Evolutionary conservation across 1,284 basidiomycete genomes (phyloP).

Genomic region (Tremellales sp.): DNA sequence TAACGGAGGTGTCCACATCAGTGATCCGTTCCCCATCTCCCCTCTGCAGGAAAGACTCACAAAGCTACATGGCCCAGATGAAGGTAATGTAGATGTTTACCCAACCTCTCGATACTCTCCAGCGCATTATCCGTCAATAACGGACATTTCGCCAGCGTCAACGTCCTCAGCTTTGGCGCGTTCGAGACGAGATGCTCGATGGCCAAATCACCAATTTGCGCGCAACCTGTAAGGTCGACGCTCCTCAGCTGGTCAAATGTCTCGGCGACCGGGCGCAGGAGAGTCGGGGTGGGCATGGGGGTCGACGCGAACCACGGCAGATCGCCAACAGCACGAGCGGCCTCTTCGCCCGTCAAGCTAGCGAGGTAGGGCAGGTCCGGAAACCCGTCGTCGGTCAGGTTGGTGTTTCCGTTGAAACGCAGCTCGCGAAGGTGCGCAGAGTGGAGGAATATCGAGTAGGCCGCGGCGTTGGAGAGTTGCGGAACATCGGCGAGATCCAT

Average conservation of each 20-base stretch:
- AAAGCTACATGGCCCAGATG: constrained; percentile 85
- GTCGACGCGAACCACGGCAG: constrained; percentile 15
- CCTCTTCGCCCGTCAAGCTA: constrained; percentile 14
- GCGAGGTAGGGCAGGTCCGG: constrained; percentile 59
- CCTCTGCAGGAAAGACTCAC: constrained; percentile 37
- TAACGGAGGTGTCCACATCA: constrained; percentile 38
- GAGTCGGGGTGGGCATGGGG: constrained; percentile 2
- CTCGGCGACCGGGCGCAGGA: constrained; percentile 22
- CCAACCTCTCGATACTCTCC: constrained; percentile 79
- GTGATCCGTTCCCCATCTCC: neutral
- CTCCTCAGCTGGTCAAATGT: constrained; percentile 76
- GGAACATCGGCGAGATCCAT: constrained; percentile 86
- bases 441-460: constrained; percentile 79
- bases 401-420: constrained; percentile 71
- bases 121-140: constrained; percentile 81
- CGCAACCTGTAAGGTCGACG: constrained; percentile 84
- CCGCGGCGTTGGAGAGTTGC: constrained; percentile 69
- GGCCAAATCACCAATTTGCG: constrained; percentile 77
- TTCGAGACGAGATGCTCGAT: constrained; percentile 84
- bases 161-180: constrained; percentile 84
- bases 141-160: constrained; percentile 88
- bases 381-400: constrained; percentile 81
- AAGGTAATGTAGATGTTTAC: constrained; percentile 89
- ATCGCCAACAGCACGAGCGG: constrained; percentile 3
- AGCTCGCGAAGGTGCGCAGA: constrained; percentile 85